Evolutionary conservation across 331 rosid species (phyloP).

Genomic region (Quercus lobata): DNA sequence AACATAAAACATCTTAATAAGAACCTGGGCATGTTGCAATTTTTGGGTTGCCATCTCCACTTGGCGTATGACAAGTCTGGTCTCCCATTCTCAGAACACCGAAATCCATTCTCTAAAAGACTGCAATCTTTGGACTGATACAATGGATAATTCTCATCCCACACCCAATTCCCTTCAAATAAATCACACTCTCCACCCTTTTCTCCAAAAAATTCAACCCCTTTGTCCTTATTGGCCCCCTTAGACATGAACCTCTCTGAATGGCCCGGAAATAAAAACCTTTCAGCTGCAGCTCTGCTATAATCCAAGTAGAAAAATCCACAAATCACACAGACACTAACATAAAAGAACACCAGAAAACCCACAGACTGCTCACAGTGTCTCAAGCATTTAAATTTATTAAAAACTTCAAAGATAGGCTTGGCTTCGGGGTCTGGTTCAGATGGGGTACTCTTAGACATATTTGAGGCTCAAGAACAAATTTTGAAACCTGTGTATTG

Average conservation of each 20-base stretch:
- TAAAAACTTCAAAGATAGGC: slow-evolving; percentile 41
- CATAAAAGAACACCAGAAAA: slow-evolving; percentile 55
- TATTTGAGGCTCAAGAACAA: slow-evolving; percentile 14
- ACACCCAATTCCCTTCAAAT: slow-evolving; percentile 86
- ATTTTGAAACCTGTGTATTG: slow-evolving; percentile 20
- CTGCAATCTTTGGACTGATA: slow-evolving; percentile 65
- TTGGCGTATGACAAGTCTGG: slow-evolving; percentile 81
- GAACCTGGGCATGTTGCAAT: slow-evolving; percentile 87
- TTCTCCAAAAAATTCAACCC: slow-evolving; percentile 61
- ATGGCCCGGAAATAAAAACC: slow-evolving; percentile 37
- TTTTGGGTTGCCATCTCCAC: slow-evolving; percentile 94
- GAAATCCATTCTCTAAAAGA: slow-evolving; percentile 69
- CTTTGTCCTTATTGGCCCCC: slow-evolving; percentile 23
- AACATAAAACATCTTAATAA: neutral
- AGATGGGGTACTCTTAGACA: slow-evolving; percentile 34
- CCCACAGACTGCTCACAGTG: slow-evolving; percentile 56
- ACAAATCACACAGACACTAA: slow-evolving; percentile 38
- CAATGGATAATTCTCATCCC: slow-evolving; percentile 82
- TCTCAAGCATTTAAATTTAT: slow-evolving; percentile 46
- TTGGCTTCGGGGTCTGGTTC: slow-evolving; percentile 36
- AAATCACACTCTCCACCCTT: slow-evolving; percentile 50
- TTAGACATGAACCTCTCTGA: slow-evolving; percentile 31
- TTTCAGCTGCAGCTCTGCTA: slow-evolving; percentile 27
- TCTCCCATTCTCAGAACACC: slow-evolving; percentile 89
- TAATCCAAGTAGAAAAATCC: slow-evolving; percentile 59